phyloP scores from a whole-genome alignment of 2,329 filamentous ascomycete genomes.

The Magnaporthiopsis rhizophila region DNA sequence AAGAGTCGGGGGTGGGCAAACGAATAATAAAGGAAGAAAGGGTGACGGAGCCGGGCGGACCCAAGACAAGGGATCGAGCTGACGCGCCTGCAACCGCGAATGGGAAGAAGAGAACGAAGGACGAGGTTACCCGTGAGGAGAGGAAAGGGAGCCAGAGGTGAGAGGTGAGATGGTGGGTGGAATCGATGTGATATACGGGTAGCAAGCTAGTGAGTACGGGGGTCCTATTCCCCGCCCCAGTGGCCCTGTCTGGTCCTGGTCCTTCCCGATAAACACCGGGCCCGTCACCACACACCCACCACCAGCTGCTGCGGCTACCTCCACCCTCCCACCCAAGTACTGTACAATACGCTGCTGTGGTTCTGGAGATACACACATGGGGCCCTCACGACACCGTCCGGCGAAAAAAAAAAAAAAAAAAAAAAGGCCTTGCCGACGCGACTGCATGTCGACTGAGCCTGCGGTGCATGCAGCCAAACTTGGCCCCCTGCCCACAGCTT shows the following conservation, averaged over 20 bases:
- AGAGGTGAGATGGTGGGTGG: slow-evolving; percentile 34
- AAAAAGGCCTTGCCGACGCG: neutral
- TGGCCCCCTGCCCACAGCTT: neutral
- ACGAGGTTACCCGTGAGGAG: slow-evolving; percentile 50
- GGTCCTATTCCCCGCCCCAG: neutral
- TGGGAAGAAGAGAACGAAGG: slow-evolving; percentile 50
- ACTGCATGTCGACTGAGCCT: neutral
- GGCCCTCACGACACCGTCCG: neutral
- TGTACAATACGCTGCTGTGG: too few species aligned
- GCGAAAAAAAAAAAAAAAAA: neutral
- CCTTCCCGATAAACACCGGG: neutral
- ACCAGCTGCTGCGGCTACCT: neutral
- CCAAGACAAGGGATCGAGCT: slow-evolving; percentile 49
- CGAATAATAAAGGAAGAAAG: slow-evolving; percentile 33
- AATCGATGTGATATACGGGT: slow-evolving; percentile 7
- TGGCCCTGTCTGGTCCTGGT: neutral
- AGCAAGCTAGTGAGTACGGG: neutral
- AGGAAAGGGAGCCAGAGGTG: slow-evolving; percentile 32
- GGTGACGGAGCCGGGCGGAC: slow-evolving; percentile 44
- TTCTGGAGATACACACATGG: neutral
- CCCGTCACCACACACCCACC: neutral
- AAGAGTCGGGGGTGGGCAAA: slow-evolving; percentile 23
- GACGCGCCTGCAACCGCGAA: slow-evolving; percentile 53
- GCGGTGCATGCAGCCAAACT: slow-evolving; percentile 1
- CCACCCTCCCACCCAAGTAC: neutral